Evolutionary conservation across 257 asterid species (phyloP).

Genomic region (Plantago ovata): DNA sequence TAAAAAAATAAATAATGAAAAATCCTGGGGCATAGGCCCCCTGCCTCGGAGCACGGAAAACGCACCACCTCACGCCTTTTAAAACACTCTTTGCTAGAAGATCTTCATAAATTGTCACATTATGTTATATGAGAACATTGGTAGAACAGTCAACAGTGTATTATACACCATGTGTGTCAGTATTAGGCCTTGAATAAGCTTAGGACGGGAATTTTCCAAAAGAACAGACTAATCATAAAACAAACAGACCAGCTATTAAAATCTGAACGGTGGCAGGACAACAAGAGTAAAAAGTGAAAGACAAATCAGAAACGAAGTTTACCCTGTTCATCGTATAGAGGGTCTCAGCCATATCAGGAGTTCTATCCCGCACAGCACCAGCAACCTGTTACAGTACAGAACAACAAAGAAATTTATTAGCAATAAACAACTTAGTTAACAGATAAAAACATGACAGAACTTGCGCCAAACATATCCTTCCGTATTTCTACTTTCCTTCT

Average conservation of each 20-base stretch:
- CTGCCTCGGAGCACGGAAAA: no score
- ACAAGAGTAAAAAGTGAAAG: conserved; percentile 4
- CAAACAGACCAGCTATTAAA: conserved; percentile 9
- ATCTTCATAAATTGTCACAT: background rate
- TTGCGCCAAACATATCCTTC: conserved; percentile 15
- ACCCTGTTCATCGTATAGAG: conserved; percentile 66
- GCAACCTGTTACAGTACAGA: conserved; percentile 52
- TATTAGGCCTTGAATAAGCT: conserved; percentile 2
- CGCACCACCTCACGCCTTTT: no score
- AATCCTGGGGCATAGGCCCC: no score
- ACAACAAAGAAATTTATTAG: conserved; percentile 19
- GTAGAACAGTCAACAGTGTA: conserved; percentile 6
- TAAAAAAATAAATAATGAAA: no score
- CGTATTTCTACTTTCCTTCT: conserved; percentile 1
- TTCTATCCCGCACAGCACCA: conserved; percentile 55
- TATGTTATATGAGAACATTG: background rate
- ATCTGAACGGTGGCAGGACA: conserved; percentile 13
- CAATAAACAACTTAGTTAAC: conserved; percentile 17
- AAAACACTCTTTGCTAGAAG: no score
- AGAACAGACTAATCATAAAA: background rate
- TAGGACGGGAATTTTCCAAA: conserved; percentile 1
- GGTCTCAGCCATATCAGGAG: conserved; percentile 83
- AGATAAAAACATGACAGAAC: conserved; percentile 7
- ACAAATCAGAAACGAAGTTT: conserved; percentile 16
- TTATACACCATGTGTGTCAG: conserved; percentile 10